phyloP scores from a whole-genome alignment of 2,329 filamentous ascomycete species.

The Penicillium brasilianum region DNA sequence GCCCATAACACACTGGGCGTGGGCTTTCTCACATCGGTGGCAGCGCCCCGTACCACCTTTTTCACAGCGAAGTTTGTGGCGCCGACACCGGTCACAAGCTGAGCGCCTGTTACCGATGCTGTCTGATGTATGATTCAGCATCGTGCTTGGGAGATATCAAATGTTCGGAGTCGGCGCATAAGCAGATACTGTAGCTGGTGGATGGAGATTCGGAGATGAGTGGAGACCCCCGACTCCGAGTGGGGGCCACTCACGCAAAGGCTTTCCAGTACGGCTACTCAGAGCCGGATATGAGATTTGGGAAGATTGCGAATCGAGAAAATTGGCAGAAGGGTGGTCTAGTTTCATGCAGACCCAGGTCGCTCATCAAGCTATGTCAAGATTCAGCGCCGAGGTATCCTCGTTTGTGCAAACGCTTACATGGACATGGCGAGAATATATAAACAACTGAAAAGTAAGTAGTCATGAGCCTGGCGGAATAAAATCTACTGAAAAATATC shows the following conservation, averaged over 20 bases:
- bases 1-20: conserved; percentile 7
- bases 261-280: too few relatives aligned
- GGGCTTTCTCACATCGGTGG: conserved; percentile 10
- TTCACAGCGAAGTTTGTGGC: conserved; percentile 13
- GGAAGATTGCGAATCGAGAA: too few relatives aligned
- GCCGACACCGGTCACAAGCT: conserved; percentile 11
- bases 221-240: neutral
- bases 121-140: neutral
- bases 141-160: neutral
- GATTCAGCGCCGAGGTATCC: too few relatives aligned
- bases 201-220: neutral
- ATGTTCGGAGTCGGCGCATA: neutral
- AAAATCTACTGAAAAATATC: too few relatives aligned
- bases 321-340: neutral
- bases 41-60: conserved; percentile 4
- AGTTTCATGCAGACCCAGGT: neutral
- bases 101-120: conserved; percentile 9
- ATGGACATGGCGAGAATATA: too few relatives aligned
- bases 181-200: neutral
- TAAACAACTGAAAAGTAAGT: too few relatives aligned
- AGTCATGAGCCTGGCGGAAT: too few relatives aligned
- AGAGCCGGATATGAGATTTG: too few relatives aligned
- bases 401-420: too few relatives aligned
- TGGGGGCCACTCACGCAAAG: neutral
- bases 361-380: neutral